These are phyloP conservation scores for Amaranthus palmeri DNA, from an alignment of 148 eudicot species.

Conservation along the genomic window DNA sequence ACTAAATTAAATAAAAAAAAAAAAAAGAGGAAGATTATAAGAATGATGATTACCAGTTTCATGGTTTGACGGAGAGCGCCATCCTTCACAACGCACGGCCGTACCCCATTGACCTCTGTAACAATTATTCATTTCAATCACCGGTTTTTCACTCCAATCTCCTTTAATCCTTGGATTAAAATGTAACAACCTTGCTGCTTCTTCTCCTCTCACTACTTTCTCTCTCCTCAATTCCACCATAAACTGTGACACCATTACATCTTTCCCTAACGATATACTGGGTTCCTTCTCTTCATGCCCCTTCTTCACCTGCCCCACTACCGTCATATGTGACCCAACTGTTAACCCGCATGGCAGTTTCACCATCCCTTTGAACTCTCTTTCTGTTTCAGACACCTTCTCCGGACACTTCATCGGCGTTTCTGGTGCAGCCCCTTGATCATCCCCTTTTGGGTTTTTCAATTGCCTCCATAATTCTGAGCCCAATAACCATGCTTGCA, in stretches of 20 bases:
- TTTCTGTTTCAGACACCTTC: constrained; percentile 30
- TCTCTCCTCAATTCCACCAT: constrained; percentile 68
- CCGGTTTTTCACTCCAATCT: constrained; percentile 74
- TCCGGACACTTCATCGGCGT: background rate
- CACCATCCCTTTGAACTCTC: constrained; percentile 24
- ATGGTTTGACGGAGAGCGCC: constrained; percentile 45
- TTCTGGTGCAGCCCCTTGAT: background rate
- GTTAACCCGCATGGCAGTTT: constrained; percentile 61
- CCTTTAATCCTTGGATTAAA: constrained; percentile 85
- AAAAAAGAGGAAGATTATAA: no score
- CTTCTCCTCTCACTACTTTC: constrained; percentile 45
- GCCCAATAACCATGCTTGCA: constrained; percentile 50
- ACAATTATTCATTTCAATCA: constrained; percentile 78
- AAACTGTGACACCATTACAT: constrained; percentile 67
- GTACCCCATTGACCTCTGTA: constrained; percentile 80
- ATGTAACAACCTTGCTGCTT: constrained; percentile 59
- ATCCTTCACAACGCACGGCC: constrained; percentile 67
- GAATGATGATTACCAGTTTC: constrained; percentile 48
- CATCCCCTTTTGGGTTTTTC: background rate
- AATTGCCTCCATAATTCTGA: constrained; percentile 39
- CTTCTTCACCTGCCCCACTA: constrained; percentile 57
- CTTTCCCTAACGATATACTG: constrained; percentile 35
- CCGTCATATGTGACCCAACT: constrained; percentile 71
- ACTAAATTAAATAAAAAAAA: background rate
- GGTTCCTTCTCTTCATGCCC: constrained; percentile 49